Evolutionary conservation across 768 basidiomycete species (phyloP).

Genomic region (Suillus fuscotomentosus): DNA sequence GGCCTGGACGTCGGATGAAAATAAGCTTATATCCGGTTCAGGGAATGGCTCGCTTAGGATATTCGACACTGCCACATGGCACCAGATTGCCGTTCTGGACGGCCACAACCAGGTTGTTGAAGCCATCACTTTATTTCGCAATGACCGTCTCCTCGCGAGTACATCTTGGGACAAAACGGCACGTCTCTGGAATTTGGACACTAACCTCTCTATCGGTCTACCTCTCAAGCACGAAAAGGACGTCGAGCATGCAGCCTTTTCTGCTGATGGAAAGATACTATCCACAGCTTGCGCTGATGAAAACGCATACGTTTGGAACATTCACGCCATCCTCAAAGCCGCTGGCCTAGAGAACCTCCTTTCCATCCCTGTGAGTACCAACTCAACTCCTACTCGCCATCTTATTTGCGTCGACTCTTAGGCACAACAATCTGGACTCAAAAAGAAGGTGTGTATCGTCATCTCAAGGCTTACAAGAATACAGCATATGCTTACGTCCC

Average conservation of each 20-base stretch:
- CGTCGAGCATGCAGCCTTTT: background rate
- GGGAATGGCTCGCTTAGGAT: background rate
- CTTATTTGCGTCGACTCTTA: background rate
- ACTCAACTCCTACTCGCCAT: background rate
- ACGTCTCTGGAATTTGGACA: conserved; percentile 12
- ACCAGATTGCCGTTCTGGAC: background rate
- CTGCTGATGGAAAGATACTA: conserved; percentile 6
- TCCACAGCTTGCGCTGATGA: background rate
- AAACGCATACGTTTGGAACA: background rate
- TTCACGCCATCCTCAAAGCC: background rate
- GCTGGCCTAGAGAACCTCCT: background rate
- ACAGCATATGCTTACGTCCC: background rate
- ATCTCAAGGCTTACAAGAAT: background rate
- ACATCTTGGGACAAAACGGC: conserved; percentile 3
- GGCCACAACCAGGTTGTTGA: background rate
- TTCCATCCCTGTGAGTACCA: background rate
- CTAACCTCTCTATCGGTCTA: background rate
- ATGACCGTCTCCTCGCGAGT: background rate
- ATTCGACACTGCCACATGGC: background rate
- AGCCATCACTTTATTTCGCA: background rate
- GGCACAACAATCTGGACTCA: background rate
- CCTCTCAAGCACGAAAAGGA: background rate
- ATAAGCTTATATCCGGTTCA: background rate
- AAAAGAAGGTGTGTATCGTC: background rate
- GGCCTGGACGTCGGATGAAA: background rate